These are phyloP conservation scores for Rubia tinctorum DNA, from an alignment of 305 asterid species.

Conservation along the genomic window DNA sequence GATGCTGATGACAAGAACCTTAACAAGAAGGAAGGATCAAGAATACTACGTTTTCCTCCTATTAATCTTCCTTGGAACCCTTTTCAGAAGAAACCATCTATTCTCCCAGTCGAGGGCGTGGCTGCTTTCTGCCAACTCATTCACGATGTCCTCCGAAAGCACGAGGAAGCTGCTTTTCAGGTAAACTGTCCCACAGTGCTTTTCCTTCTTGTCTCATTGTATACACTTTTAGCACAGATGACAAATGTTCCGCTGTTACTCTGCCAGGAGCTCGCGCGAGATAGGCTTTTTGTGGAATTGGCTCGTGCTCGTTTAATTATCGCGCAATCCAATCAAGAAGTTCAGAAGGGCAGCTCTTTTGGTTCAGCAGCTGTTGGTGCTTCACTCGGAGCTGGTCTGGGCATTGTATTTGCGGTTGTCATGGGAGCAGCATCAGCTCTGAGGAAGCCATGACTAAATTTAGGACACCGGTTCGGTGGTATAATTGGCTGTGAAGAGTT, in stretches of 20 bases:
- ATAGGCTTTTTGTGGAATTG: constrained; percentile 68
- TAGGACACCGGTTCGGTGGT: neutral
- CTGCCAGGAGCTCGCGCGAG: constrained; percentile 76
- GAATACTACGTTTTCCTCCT: constrained; percentile 54
- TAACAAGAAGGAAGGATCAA: constrained; percentile 32
- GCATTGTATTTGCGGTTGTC: constrained; percentile 84
- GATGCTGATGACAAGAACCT: constrained; percentile 40
- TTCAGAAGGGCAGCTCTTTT: constrained; percentile 50
- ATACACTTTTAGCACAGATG: neutral
- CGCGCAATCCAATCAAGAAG: constrained; percentile 45
- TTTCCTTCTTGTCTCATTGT: neutral
- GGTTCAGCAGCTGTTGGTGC: constrained; percentile 93
- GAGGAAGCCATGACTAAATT: constrained; percentile 71
- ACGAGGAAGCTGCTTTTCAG: constrained; percentile 92
- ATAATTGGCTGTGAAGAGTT: constrained; percentile 4
- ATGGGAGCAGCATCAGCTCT: constrained; percentile 98
- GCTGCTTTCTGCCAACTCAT: constrained; percentile 63
- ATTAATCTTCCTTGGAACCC: constrained; percentile 61
- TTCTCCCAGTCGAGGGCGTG: constrained; percentile 90
- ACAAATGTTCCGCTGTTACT: neutral
- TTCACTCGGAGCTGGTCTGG: constrained; percentile 95
- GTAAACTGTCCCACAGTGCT: constrained; percentile 25
- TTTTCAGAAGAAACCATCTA: constrained; percentile 71
- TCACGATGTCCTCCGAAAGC: constrained; percentile 57
- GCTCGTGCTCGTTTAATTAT: constrained; percentile 68